These are phyloP conservation scores for Phytophthora sp. DNA, from an alignment of 352 stramenopile genomes.

Conservation along the genomic window DNA sequence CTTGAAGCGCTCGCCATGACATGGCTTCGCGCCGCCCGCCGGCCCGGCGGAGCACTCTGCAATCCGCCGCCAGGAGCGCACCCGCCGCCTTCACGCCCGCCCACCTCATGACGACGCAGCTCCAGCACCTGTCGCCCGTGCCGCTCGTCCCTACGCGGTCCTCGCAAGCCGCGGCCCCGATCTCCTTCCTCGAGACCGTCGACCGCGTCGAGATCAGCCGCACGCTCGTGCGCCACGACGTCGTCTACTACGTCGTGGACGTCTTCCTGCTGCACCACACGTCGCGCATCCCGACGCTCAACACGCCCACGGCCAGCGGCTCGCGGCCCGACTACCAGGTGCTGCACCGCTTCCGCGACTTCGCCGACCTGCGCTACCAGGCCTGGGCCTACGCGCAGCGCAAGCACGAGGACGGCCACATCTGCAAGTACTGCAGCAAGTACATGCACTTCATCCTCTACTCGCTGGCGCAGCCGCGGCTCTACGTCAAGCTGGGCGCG, in stretches of 20 bases:
- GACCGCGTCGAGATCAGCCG: slow-evolving; percentile 53
- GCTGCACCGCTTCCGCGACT: slow-evolving; percentile 53
- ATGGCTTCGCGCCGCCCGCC: too few relatives aligned
- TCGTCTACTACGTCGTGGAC: slow-evolving; percentile 57
- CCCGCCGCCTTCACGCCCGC: background rate
- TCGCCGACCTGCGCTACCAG: slow-evolving; percentile 48
- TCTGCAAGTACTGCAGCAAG: slow-evolving; percentile 53
- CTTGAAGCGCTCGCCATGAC: slow-evolving; percentile 14
- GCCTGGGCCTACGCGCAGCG: slow-evolving; percentile 46
- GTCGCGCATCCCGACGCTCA: slow-evolving; percentile 60
- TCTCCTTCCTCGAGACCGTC: slow-evolving; percentile 48
- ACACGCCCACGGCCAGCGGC: slow-evolving; percentile 32
- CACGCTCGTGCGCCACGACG: slow-evolving; percentile 38
- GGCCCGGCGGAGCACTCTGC: slow-evolving; percentile 6
- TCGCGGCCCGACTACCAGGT: slow-evolving; percentile 47
- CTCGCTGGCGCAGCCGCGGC: slow-evolving; percentile 43
- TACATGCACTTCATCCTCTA: slow-evolving; percentile 67
- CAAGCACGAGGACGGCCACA: slow-evolving; percentile 39
- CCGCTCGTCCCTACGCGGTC: slow-evolving; percentile 40
- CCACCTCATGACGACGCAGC: slow-evolving; percentile 26
- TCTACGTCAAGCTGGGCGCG: slow-evolving; percentile 42
- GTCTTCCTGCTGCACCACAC: slow-evolving; percentile 64
- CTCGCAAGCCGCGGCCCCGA: slow-evolving; percentile 30
- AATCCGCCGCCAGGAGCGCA: slow-evolving; percentile 4
- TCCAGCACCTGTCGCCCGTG: slow-evolving; percentile 74